phyloP scores from a whole-genome alignment of 805 yeast genomes.

The Myxozyma lipomycoides region DNA sequence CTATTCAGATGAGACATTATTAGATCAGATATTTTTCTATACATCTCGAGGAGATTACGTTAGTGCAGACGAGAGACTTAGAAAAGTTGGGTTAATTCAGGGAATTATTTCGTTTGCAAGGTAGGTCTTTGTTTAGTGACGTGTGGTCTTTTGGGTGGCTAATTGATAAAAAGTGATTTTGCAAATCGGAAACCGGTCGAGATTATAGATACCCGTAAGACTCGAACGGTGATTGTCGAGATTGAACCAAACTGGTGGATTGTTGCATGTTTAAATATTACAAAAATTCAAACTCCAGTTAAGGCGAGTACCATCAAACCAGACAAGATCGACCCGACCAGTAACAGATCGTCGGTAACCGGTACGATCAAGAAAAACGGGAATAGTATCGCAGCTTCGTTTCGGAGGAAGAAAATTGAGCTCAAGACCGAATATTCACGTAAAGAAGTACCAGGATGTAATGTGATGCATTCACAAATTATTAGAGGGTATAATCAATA shows the following conservation, averaged over 20 bases:
- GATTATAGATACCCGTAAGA: conserved; percentile 25
- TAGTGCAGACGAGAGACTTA: conserved; percentile 23
- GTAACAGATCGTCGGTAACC: conserved; percentile 1
- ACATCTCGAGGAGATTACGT: conserved; percentile 21
- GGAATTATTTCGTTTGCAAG: conserved; percentile 27
- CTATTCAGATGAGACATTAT: conserved; percentile 20
- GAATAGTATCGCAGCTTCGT: conserved; percentile 14
- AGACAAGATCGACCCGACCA: background rate
- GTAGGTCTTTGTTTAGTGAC: conserved; percentile 1
- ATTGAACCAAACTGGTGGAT: conserved; percentile 28
- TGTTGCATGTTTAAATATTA: conserved; percentile 23
- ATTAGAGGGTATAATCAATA: conserved; percentile 25
- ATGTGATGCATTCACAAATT: conserved; percentile 22
- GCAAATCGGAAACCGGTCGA: conserved; percentile 26
- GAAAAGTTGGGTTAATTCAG: conserved; percentile 26
- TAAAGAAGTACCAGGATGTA: conserved; percentile 25
- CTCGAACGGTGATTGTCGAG: conserved; percentile 26
- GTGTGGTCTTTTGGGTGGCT: background rate
- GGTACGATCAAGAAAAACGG: conserved; percentile 2
- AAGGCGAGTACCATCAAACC: background rate
- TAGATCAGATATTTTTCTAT: conserved; percentile 25
- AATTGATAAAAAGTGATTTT: conserved; percentile 13
- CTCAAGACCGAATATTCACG: conserved; percentile 23
- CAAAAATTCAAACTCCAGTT: conserved; percentile 16
- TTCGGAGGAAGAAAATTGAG: conserved; percentile 19